A percentile compares a stretch with the other conserved stretches of the same genome.
Conservation (phyloP, 768 basidiomycete species). For the Gloeostereum incarnatum region DNA sequence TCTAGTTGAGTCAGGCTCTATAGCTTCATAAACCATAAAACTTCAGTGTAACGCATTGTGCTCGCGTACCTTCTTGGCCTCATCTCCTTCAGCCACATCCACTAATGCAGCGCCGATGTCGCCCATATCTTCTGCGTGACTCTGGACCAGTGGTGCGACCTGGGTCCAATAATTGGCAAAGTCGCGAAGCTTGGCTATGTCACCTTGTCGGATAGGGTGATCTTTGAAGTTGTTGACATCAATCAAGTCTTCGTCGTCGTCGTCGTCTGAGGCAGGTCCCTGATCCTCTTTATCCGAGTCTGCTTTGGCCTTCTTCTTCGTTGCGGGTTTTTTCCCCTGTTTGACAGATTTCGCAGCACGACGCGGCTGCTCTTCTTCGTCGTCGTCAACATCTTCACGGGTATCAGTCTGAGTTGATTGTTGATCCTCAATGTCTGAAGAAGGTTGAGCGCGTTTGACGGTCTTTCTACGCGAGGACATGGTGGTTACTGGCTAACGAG, state of each 20-base stretch:
- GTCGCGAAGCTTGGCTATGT: slow-evolving; percentile 44
- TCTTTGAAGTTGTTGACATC: slow-evolving; percentile 54
- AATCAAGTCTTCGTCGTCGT: slow-evolving; percentile 43
- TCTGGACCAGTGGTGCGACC: slow-evolving; percentile 39
- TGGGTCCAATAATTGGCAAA: slow-evolving; percentile 54
- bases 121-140: slow-evolving; percentile 34
- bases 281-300: slow-evolving; percentile 12
- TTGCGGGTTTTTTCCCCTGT: slow-evolving; percentile 1
- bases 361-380: neutral
- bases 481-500: too few species aligned
- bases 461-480: too few species aligned
- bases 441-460: too few species aligned
- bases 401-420: too few species aligned
- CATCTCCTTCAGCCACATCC: slow-evolving; percentile 48
- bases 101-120: slow-evolving; percentile 51
- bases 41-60: neutral
- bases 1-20: slow-evolving; percentile 59
- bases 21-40: slow-evolving; percentile 3
- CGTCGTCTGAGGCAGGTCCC: slow-evolving; percentile 15
- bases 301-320: neutral
- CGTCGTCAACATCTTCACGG: slow-evolving; percentile 1
- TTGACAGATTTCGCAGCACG: neutral
- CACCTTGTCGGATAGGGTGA: slow-evolving; percentile 52
- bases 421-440: slow-evolving; percentile 5
- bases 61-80: slow-evolving; percentile 38